Base-by-base conservation (phyloP, 129 eudicot species). In the Deinandra increscens region DNA sequence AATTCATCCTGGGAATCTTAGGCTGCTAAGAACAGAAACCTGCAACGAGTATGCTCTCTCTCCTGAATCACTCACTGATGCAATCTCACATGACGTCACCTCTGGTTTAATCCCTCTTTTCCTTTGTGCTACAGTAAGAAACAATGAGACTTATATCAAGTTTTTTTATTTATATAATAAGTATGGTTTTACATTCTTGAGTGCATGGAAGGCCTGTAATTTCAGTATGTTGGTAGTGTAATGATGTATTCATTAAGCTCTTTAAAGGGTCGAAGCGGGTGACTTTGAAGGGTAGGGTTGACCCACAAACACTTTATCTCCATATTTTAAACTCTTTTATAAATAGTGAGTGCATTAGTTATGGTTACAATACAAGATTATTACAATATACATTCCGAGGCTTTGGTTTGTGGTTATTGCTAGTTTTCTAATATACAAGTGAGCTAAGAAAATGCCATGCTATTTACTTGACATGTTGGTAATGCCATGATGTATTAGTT, bases 101-200 rank as follows among this genome's bases (percentile, higher is more conserved):
- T 65, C 86, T 73, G 99, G 88, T 54, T 79, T 93, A 84, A 80
- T 87, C 55, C 97, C 99, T 72, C 75, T 84, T 78, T 82, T 93
- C 83, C 84, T 93, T 64, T 83, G 95, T 89, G 99, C 97, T 0
- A 84, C 97, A 22, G 99, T 93, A 89, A 89, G 98, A 70, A 75
- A 60, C 44, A 41, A 29, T 34, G 38, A 63, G 4, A 72, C 36
- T 48, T 56, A n/a, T 64, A 10, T 56, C 53, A 53, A 51, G 54
- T 5, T 55, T 44, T 10, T 29, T 34, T 33, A 41, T 75, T 19
- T 44, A 14, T 75, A 11, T 29, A 19, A 54, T 31, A 38, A 36
- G 13, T 20, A 23, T 42, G 75, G 33, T 26, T 26, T 31, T 29
- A 55, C 43, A 60, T 71, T 59, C 44, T 42, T 39, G 34, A 12